Evolutionary conservation across 306 rosid genomes (phyloP).

Genomic region (Ziziphus jujuba): DNA sequence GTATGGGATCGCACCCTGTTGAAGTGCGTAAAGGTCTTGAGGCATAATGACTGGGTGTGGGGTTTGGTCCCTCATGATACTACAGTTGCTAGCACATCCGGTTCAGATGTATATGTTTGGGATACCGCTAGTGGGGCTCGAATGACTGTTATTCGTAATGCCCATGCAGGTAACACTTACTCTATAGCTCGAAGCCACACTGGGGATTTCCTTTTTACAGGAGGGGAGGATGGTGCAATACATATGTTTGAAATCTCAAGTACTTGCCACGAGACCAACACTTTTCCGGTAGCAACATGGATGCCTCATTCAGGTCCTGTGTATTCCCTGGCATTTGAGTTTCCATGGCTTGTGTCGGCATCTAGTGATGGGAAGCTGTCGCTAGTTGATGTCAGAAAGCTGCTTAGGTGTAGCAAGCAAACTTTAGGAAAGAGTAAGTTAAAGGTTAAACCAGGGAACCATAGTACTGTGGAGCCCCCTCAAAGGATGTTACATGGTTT

Average conservation of each 20-base stretch:
- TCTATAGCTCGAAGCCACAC: conserved; percentile 74
- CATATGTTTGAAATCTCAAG: conserved; percentile 72
- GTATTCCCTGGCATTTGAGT: conserved; percentile 84
- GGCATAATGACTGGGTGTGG: conserved; percentile 97
- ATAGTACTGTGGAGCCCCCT: conserved; percentile 67
- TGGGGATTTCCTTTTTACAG: conserved; percentile 79
- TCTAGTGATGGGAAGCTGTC: conserved; percentile 82
- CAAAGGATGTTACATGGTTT: conserved; percentile 92
- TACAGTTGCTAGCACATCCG: conserved; percentile 69
- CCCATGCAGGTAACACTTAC: conserved; percentile 73
- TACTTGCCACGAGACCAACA: conserved; percentile 28
- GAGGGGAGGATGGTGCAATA: conserved; percentile 90
- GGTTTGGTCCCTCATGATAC: conserved; percentile 75
- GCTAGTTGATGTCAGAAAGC: conserved; percentile 76
- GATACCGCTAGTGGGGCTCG: conserved; percentile 57
- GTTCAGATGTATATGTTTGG: conserved; percentile 90
- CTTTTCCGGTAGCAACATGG: conserved; percentile 62
- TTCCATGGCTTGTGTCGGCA: conserved; percentile 97
- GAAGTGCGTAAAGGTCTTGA: conserved; percentile 58
- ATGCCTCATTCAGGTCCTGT: conserved; percentile 84
- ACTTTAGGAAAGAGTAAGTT: conserved; percentile 40
- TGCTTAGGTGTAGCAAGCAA: conserved; percentile 46
- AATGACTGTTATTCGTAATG: conserved; percentile 48
- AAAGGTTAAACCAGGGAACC: conserved; percentile 30
- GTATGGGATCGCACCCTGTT: conserved; percentile 79